Conservation (phyloP, 2,329 filamentous ascomycete species). For the Beauveria sp. region DNA sequence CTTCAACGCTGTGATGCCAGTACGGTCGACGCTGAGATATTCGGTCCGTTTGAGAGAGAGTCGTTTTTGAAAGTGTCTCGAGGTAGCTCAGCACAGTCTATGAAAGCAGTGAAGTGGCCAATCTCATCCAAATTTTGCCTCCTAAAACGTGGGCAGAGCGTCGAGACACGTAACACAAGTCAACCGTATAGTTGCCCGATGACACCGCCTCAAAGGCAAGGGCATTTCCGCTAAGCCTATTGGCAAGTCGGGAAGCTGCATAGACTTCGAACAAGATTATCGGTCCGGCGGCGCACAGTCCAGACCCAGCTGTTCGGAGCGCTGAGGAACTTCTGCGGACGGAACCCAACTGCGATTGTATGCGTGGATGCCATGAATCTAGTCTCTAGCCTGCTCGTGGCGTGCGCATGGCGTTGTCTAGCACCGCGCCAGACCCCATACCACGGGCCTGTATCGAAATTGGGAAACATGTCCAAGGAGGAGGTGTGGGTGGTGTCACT, state of each 20-base stretch:
- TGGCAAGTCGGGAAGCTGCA: neutral
- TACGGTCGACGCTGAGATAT: neutral
- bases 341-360: too few species aligned
- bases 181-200: neutral
- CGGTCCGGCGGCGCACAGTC: neutral
- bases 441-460: constrained; percentile 9
- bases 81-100: neutral
- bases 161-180: neutral
- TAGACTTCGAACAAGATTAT: neutral
- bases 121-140: neutral
- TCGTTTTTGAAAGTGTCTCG: neutral
- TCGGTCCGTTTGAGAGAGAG: neutral
- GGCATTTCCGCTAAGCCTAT: neutral
- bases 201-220: neutral
- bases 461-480: constrained; percentile 1
- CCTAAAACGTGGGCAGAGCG: neutral
- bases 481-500: neutral
- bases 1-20: neutral
- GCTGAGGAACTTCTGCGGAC: neutral
- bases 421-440: neutral
- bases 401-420: constrained; percentile 3
- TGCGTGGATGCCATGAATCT: neutral
- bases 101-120: neutral
- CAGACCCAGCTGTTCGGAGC: neutral
- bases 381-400: neutral